phyloP scores from a whole-genome alignment of 306 rosid species.

The Astragalus membranaceus region DNA sequence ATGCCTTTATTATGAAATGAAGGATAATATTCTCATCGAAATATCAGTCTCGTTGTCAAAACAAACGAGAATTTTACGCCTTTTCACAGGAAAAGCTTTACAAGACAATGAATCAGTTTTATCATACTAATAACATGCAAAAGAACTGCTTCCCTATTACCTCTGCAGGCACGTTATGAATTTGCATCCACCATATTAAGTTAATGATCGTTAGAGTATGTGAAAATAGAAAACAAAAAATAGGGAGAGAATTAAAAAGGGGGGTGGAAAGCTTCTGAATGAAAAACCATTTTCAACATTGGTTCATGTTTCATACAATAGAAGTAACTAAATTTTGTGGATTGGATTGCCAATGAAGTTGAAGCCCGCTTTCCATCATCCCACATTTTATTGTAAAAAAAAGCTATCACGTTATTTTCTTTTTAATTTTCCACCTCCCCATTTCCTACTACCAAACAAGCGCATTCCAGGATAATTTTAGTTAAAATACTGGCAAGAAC shows the following conservation, averaged over 20 bases:
- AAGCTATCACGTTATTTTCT: not conserved
- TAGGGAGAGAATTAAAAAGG: not conserved
- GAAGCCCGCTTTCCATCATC: not conserved
- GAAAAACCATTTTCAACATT: not conserved
- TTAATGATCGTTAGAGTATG: not conserved
- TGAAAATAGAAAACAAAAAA: not conserved
- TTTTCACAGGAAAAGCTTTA: not conserved
- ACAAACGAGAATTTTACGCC: not conserved
- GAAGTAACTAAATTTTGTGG: not conserved
- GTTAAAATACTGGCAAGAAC: not conserved
- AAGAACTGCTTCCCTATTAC: not conserved
- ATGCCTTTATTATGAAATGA: not conserved
- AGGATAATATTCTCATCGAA: not conserved
- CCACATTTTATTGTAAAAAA: not conserved
- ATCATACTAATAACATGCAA: slow-evolving; percentile 9
- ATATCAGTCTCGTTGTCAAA: not conserved
- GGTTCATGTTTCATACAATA: not conserved
- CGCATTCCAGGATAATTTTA: not conserved
- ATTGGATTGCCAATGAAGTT: not conserved
- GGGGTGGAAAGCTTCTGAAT: not conserved
- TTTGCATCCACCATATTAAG: not conserved
- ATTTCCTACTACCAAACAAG: not conserved
- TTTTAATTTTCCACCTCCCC: not conserved
- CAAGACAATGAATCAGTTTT: not conserved
- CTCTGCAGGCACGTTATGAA: not conserved